A percentile compares a stretch with the other conserved stretches of the same genome.
phyloP scores from a whole-genome alignment of 257 asterid genomes.

The Plantago ovata region DNA sequence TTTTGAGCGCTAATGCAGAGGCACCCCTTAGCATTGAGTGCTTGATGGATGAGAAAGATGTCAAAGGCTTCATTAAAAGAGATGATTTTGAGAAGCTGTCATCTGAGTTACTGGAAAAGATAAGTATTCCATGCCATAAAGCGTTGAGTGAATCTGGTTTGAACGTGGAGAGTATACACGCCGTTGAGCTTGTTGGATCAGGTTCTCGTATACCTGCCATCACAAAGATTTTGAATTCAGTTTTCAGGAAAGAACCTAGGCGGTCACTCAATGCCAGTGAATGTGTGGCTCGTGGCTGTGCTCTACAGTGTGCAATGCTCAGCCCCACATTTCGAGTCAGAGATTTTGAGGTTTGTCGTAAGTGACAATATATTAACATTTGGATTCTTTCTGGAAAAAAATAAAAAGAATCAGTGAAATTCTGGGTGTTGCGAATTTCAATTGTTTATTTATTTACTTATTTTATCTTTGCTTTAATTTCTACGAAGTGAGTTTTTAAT shows the following conservation, averaged over 20 bases:
- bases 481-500: no score
- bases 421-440: no score
- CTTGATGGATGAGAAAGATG: constrained; percentile 98
- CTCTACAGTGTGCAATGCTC: constrained; percentile 95
- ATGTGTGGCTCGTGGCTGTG: constrained; percentile 98
- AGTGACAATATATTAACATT: constrained; percentile 8
- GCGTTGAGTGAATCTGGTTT: constrained; percentile 75
- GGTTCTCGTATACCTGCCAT: constrained; percentile 94
- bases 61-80: constrained; percentile 78
- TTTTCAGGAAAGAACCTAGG: constrained; percentile 72
- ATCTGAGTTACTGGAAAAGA: constrained; percentile 59
- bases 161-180: constrained; percentile 60
- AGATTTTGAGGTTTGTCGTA: constrained; percentile 80
- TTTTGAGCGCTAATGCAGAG: constrained; percentile 96
- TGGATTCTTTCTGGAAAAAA: not conserved
- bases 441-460: no score
- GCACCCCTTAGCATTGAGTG: constrained; percentile 93
- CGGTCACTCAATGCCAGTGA: constrained; percentile 92
- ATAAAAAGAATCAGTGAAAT: not conserved
- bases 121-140: constrained; percentile 61
- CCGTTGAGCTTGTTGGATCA: constrained; percentile 94
- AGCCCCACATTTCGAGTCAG: constrained; percentile 81
- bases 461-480: no score
- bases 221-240: constrained; percentile 49
- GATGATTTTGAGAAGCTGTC: constrained; percentile 87